These are phyloP conservation scores for Colletotrichum sp. DNA, from an alignment of 2,329 filamentous ascomycete genomes.

Conservation along the genomic window DNA sequence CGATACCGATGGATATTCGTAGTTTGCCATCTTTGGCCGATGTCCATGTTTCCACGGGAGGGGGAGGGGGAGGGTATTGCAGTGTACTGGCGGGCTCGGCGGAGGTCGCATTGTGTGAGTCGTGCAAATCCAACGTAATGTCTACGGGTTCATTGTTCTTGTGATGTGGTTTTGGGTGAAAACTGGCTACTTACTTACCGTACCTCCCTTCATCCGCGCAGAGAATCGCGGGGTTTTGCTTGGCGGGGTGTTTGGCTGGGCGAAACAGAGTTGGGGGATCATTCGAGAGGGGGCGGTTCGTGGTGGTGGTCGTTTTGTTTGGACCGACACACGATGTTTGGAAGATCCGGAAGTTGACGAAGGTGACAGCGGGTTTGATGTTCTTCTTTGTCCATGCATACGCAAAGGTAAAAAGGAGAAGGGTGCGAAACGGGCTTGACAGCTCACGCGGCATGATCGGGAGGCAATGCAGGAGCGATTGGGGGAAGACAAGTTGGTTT, in stretches of 20 bases:
- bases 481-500: neutral
- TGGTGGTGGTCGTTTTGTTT: neutral
- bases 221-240: neutral
- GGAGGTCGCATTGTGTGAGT: neutral
- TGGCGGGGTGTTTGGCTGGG: slow-evolving; percentile 7
- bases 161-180: neutral
- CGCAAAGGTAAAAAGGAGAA: neutral
- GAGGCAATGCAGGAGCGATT: neutral
- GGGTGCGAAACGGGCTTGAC: neutral
- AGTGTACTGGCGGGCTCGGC: neutral
- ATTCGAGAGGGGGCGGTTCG: neutral
- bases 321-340: neutral
- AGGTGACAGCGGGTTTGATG: neutral
- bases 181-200: neutral
- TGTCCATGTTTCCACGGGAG: neutral
- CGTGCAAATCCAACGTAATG: neutral
- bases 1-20: neutral
- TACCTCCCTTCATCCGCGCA: neutral
- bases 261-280: neutral
- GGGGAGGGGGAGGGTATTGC: neutral
- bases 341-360: neutral
- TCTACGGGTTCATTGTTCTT: neutral
- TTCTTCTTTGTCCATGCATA: neutral
- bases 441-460: neutral
- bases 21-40: neutral